Evolutionary conservation across 306 rosid species (phyloP), one percentile per base, ranked within the genome.

Genomic region (Inga oerstediana): DNA sequence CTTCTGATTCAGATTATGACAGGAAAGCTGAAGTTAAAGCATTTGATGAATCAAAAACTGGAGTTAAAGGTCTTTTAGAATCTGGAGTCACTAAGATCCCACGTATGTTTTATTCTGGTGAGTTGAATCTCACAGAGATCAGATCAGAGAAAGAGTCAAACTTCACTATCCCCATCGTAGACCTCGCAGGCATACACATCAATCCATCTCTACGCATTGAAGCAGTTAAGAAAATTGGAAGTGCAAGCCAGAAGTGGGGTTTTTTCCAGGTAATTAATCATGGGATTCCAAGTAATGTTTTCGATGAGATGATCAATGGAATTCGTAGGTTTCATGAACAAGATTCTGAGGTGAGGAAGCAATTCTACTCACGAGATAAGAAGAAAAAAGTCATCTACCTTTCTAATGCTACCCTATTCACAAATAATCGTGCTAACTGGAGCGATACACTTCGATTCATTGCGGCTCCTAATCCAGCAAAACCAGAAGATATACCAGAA

Each of bases 401-500:
- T 20, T 68, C 76, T 56, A 90, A 90, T 48, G 79, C n/a, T 22
- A 87, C 81, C 80, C 74, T 88, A 13, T 87, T 58, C 35, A 15
- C 43, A 52, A 83, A 88, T 6, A 17, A 14, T 37, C 61, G 76
- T 7, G 84, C 89, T 10, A 74, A 88, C 45, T 88, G 92, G 92
- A 88, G 91, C 71, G 94, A 91, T 49, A 80, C 93, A 2, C 3
- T 92, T 52, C 46, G 15, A 17, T 85, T 80, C 79, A 4, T 27
- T 19, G 70, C 32, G 49, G 81, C 89, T 72, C 92, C 92, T 59
- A 11, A 32, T 59, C 87, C 76, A 24, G 80, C 84, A 9, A 83
- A 80, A 12, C 73, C 89, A 10, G 87, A 78, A 45, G 89, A 83
- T 11, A 24, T 85, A 10, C 91, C 89, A 24, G 43, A 48, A 35